phyloP scores from a whole-genome alignment of 345 rosid genomes.

The Camelina laxa region DNA sequence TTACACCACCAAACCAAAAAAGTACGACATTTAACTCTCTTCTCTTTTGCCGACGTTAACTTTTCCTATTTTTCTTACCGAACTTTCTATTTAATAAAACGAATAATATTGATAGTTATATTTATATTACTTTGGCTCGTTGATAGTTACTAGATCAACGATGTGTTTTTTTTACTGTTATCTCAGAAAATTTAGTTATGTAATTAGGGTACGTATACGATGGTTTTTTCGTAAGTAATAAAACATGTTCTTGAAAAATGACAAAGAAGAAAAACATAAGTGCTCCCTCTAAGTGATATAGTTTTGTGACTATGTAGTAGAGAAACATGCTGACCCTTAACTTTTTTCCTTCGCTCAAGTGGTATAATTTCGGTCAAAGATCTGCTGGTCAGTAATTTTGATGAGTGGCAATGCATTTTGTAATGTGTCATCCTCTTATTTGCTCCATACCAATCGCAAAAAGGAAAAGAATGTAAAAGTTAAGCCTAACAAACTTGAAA shows the following conservation, averaged over 20 bases:
- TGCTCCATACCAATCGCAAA: not conserved
- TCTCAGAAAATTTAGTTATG: not conserved
- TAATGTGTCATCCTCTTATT: not conserved
- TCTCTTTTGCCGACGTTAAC: conserved; percentile 25
- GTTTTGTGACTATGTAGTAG: not conserved
- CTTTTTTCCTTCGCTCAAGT: not conserved
- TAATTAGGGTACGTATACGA: not conserved
- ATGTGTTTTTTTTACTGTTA: not conserved
- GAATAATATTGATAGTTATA: not conserved
- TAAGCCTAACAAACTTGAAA: not conserved
- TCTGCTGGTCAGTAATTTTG: not conserved
- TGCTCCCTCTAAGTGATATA: not conserved
- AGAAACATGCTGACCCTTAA: not conserved
- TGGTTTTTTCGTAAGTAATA: not conserved
- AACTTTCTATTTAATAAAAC: too few species aligned
- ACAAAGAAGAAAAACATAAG: not conserved
- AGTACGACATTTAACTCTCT: not conserved
- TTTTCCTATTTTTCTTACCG: not conserved
- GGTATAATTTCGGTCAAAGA: not conserved
- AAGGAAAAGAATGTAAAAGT: not conserved
- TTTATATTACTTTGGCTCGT: not conserved
- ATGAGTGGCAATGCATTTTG: not conserved
- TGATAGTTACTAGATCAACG: not conserved
- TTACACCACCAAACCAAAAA: not conserved
- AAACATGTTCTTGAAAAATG: not conserved